Base-by-base conservation (phyloP, 2,329 filamentous ascomycete genomes). In the Beauveria caledonica region DNA sequence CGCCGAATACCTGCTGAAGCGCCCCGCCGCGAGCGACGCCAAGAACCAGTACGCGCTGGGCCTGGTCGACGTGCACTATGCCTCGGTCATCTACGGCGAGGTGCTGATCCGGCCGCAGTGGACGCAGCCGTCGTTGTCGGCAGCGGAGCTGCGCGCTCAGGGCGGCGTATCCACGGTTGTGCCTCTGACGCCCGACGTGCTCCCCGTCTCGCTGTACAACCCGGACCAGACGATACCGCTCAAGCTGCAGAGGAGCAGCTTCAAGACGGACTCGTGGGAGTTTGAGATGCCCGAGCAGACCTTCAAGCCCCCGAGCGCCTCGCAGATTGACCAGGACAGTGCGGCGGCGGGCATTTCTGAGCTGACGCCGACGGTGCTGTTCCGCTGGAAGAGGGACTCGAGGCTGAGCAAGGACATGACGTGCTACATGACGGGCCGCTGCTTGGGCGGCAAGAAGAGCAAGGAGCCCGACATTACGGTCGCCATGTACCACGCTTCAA, bases 381-480 rank as follows among this genome's bases (percentile, higher is more conserved):
- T 97, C 70, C 87, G 85, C 48, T 97, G 93, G 93, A 90, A 90
- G 72, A 88, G 87, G 68, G 93, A 97, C 72, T 87, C 92, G 64
- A 88, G 91, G 64, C 76, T 96, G 59, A 89, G 86, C 61, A 94
- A 89, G 74, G 91, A 96, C 68, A 85, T 96, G 78, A 91, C 89
- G 1, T 97, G 92, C 73, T 92, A 88, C 72, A 81, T 96, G 76
- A 89, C 87, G 0, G 92, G 93, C 17, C 89, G 86, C 71, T 88
- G 85, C 13, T 83, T 88, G 0, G 85, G 83, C 23, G 85, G 85
- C n/a, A 90, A 87, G 74, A 90, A 90, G 78, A 89, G 81, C 76
- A 93, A 90, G 71, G 94, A 99, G 71, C 93, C 94, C 0, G 94
- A 97, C 73, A 97, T 97, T 66, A 92, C 92, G 0, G 81, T 97